Base-by-base conservation (phyloP, 2,329 filamentous ascomycete genomes). In the Ceratocystis eucalypticola region DNA sequence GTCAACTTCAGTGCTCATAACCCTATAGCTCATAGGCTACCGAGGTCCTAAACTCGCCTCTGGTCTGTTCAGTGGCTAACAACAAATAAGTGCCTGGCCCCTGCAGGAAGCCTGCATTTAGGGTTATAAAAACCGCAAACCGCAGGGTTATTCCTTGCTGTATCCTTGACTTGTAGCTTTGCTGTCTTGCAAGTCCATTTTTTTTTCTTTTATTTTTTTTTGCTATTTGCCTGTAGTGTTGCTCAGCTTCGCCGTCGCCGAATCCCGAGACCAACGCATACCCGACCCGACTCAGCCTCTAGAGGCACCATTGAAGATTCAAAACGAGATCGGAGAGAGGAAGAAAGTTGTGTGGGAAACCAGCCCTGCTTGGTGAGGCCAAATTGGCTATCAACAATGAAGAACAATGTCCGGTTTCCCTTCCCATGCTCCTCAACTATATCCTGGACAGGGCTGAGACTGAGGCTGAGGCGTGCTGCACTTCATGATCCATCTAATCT, bases 401-500 rank as follows among this genome's bases (percentile, higher is more conserved):
- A 15, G 37, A 41, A 41, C 37, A 41, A 41, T 12, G 12, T 12
- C 12, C 10, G 12, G 8, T 4, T 41, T 15, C 37, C 37, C 10
- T 15, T 12, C 12, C 10, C 37, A 41, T 41, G 37, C 37, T 15
- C 37, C 5, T 15, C 37, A 41, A 41, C 10, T 15, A 5, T 15
- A 48, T 48, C 46, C 46, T 48, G 46, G 46, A 4, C 46, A 48
- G 37, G 37, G 37, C 37, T 41, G 37, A 41, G 48, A 3, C 48
- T 53, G 48, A 30, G 55, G 55, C 55, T 59, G 55, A 37, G 55
- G 55, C 28, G 3, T 41, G 37, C 37, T 41, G 37, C 37, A 41
- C 37, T 41, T 59, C 30, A 59, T 8, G 28, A 59, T 59, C 55
- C 55, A 33, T 59, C 55, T 59, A 59, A 59, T 59, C 55, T 59